Evolutionary conservation across 2,329 filamentous ascomycete species (phyloP).

Genomic region (Diaporthe capsici): DNA sequence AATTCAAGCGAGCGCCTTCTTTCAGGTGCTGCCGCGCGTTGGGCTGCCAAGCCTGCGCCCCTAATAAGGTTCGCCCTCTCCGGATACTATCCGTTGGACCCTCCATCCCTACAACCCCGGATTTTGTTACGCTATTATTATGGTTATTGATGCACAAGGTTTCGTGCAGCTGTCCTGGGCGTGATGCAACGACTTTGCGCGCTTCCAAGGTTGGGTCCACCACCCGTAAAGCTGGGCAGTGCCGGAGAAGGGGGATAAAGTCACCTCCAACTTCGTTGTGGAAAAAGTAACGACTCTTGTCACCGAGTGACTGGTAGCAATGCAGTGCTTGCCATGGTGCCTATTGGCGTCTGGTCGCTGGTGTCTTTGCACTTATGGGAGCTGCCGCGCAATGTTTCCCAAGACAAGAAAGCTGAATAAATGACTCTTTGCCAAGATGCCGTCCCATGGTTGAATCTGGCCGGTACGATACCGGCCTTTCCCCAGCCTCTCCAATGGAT

Average conservation of each 20-base stretch:
- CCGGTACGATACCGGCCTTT: too few relatives aligned
- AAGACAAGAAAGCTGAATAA: too few relatives aligned
- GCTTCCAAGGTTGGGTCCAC: background rate
- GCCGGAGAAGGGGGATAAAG: background rate
- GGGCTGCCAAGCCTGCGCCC: background rate
- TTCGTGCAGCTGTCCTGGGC: too few relatives aligned
- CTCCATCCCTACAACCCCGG: background rate
- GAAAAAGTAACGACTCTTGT: background rate
- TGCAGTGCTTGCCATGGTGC: background rate
- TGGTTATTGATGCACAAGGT: background rate
- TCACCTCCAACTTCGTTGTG: background rate
- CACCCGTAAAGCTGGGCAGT: background rate
- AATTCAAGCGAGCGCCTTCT: conserved; percentile 3
- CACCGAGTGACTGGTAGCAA: background rate
- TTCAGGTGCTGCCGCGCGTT: background rate
- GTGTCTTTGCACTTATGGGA: too few relatives aligned
- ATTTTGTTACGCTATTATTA: background rate
- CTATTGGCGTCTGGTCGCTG: background rate
- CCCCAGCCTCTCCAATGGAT: too few relatives aligned
- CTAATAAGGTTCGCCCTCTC: conserved; percentile 1
- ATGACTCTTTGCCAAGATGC: too few relatives aligned
- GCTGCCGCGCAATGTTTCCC: too few relatives aligned
- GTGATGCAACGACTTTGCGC: background rate
- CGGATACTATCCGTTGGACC: background rate
- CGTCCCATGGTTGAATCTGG: too few relatives aligned